A percentile compares a stretch with the other conserved stretches of the same genome.
Conservation (phyloP, 352 stramenopile genomes). For the Phytophthora kernoviae region DNA sequence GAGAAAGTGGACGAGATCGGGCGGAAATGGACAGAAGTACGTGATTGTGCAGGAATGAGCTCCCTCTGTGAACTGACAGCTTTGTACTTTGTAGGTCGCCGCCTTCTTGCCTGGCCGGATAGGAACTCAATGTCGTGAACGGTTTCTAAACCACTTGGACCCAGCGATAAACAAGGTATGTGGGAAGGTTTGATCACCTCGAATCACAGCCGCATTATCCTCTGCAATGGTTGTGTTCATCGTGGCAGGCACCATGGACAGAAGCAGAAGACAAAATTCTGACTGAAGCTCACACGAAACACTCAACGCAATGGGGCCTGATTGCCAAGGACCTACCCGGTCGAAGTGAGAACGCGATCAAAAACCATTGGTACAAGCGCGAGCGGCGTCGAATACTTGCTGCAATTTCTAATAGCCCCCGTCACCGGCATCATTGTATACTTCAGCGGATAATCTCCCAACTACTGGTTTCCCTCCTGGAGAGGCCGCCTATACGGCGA, state of each 20-base stretch:
- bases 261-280: conserved; percentile 49
- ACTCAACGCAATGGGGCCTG: conserved; percentile 49
- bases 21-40: conserved; percentile 63
- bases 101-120: conserved; percentile 54
- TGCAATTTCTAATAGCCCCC: neutral
- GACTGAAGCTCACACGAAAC: conserved; percentile 13
- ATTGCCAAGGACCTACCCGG: conserved; percentile 55
- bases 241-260: conserved; percentile 56
- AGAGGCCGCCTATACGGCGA: no score
- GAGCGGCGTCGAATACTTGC: conserved; percentile 24
- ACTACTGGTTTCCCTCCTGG: no score
- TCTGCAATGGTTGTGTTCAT: neutral
- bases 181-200: neutral
- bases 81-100: conserved; percentile 46
- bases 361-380: conserved; percentile 67
- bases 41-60: neutral
- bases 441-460: no score
- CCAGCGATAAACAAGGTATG: conserved; percentile 48
- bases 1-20: conserved; percentile 53
- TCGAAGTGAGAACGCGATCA: conserved; percentile 64
- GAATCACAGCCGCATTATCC: no score
- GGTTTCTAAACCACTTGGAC: conserved; percentile 70
- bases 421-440: neutral
- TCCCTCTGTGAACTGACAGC: conserved; percentile 2
- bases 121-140: conserved; percentile 77